Conservation (phyloP, 1,284 basidiomycete genomes). For the Irpex lacteus region DNA sequence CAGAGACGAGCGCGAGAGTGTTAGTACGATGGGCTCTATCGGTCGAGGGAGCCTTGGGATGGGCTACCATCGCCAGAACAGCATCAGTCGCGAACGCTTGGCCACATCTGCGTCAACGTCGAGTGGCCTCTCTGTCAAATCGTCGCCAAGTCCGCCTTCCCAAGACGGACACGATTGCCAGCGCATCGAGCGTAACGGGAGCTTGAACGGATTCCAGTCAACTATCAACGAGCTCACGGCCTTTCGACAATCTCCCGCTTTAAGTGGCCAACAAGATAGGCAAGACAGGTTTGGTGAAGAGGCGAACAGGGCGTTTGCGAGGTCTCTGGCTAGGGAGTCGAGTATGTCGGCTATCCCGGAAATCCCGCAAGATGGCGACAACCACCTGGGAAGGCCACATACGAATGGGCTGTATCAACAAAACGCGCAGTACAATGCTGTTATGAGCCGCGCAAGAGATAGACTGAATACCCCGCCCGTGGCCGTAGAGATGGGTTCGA, state of each 20-base stretch:
- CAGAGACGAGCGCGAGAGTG: slow-evolving; percentile 7
- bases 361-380: slow-evolving; percentile 54
- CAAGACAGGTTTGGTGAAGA: neutral
- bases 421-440: slow-evolving; percentile 16
- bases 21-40: neutral
- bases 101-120: slow-evolving; percentile 42
- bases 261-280: slow-evolving; percentile 42
- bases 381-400: slow-evolving; percentile 28
- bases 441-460: slow-evolving; percentile 25
- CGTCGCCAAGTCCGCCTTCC: slow-evolving; percentile 62
- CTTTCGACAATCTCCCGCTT: slow-evolving; percentile 44
- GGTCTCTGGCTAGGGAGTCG: slow-evolving; percentile 42
- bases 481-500: slow-evolving; percentile 36
- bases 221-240: slow-evolving; percentile 27
- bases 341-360: slow-evolving; percentile 52
- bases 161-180: slow-evolving; percentile 32
- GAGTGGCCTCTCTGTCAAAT: slow-evolving; percentile 57
- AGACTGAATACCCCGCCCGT: slow-evolving; percentile 39
- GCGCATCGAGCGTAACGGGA: slow-evolving; percentile 16
- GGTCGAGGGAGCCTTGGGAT: slow-evolving; percentile 28
- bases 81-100: slow-evolving; percentile 50
- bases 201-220: slow-evolving; percentile 26
- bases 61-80: slow-evolving; percentile 38
- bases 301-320: slow-evolving; percentile 37
- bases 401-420: slow-evolving; percentile 20